Conservation (phyloP, 1,284 basidiomycete species). For the Moesziomyces sp. region DNA sequence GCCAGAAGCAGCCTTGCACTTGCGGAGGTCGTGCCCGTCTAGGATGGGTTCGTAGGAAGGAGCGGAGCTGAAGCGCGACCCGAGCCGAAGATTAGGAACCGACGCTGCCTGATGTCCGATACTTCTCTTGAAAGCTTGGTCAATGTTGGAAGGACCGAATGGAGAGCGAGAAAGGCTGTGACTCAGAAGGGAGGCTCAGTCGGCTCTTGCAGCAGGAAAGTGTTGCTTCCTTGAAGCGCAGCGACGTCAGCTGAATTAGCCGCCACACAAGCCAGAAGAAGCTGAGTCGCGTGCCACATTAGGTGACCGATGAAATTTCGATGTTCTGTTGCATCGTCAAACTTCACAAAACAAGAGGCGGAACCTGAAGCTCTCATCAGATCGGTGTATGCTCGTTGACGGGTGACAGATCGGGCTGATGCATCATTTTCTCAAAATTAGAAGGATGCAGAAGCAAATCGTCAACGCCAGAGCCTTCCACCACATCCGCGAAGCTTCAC, state of each 20-base stretch:
- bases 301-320: not conserved
- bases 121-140: not conserved
- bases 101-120: not conserved
- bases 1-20: not conserved
- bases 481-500: slow-evolving; percentile 2
- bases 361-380: not conserved
- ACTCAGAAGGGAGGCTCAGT: slow-evolving; percentile 2
- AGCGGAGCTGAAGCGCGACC: not conserved
- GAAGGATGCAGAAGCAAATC: slow-evolving; percentile 25
- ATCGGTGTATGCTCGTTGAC: not conserved
- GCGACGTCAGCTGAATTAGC: slow-evolving; percentile 1
- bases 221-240: not conserved
- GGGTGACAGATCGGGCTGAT: not conserved
- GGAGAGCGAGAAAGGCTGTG: not conserved
- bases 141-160: too few species aligned
- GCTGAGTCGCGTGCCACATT: slow-evolving; percentile 28
- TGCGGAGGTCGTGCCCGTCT: not conserved
- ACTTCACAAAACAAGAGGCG: too few species aligned
- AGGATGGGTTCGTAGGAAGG: not conserved
- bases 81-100: not conserved
- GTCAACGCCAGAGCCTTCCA: slow-evolving; percentile 20
- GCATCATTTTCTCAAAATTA: not conserved
- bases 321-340: too few species aligned
- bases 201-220: not conserved
- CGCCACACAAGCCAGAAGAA: slow-evolving; percentile 1